phyloP scores from a whole-genome alignment of 108 stramenopile species.

The Nitzschia sp. region DNA sequence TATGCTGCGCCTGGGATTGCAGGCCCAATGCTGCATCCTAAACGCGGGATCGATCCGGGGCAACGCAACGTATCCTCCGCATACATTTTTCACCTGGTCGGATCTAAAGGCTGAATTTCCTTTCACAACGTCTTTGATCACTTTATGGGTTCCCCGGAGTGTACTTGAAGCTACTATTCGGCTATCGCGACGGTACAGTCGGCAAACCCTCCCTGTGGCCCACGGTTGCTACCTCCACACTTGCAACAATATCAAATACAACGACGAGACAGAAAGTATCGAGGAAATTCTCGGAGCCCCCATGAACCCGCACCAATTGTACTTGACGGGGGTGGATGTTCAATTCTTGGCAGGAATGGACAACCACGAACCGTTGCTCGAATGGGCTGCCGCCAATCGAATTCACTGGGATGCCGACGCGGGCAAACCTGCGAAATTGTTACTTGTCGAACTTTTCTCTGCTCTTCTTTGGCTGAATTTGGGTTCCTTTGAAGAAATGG shows the following conservation, averaged over 20 bases:
- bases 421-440: constrained; percentile 33
- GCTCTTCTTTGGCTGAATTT: constrained; percentile 41
- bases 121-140: constrained; percentile 33
- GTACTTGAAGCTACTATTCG: constrained; percentile 39
- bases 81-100: constrained; percentile 36
- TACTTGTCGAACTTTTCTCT: constrained; percentile 41
- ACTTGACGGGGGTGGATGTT: constrained; percentile 35
- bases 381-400: constrained; percentile 27
- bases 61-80: constrained; percentile 19
- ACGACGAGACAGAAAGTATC: constrained; percentile 25
- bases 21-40: constrained; percentile 35
- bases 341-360: constrained; percentile 47
- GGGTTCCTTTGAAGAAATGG: constrained; percentile 49
- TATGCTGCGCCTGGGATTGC: constrained; percentile 39
- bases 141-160: constrained; percentile 33
- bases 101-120: constrained; percentile 56
- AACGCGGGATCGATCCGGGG: constrained; percentile 58
- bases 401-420: constrained; percentile 10
- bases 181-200: constrained; percentile 24
- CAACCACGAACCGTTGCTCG: constrained; percentile 45
- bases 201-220: constrained; percentile 14
- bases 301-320: constrained; percentile 36
- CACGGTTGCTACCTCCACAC: constrained; percentile 33
- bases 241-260: constrained; percentile 32
- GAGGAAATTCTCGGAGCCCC: constrained; percentile 25